These are phyloP conservation scores for Exophiala alcalophila DNA, from an alignment of 2,329 filamentous ascomycete species.

Conservation along the genomic window DNA sequence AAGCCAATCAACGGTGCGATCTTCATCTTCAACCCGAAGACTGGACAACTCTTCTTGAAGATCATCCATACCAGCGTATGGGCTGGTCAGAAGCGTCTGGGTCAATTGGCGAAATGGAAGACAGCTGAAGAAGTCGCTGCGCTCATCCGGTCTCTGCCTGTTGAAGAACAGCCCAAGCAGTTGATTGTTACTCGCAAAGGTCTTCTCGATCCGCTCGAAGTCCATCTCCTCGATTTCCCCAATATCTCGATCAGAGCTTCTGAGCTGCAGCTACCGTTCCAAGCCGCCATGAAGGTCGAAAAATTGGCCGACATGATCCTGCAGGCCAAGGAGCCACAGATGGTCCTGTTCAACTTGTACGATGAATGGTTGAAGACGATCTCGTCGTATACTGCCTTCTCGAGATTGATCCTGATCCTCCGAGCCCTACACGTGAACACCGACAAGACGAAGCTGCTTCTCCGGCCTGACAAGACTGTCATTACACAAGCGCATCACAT, in stretches of 20 bases:
- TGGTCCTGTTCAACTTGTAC: slow-evolving; percentile 98
- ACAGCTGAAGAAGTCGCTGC: slow-evolving; percentile 99
- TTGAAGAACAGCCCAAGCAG: slow-evolving; percentile 98
- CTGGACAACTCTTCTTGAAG: slow-evolving; percentile 95
- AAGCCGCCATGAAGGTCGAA: slow-evolving; percentile 99
- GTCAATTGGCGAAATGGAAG: slow-evolving; percentile 98
- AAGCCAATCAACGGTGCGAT: slow-evolving; percentile 99
- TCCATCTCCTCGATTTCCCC: slow-evolving; percentile 95
- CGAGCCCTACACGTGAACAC: slow-evolving; percentile 95
- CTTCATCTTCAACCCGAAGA: slow-evolving; percentile 99
- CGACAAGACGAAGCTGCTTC: slow-evolving; percentile 94
- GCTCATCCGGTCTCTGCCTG: slow-evolving; percentile 87
- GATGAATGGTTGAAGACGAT: slow-evolving; percentile 99
- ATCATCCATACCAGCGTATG: slow-evolving; percentile 99
- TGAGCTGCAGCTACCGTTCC: slow-evolving; percentile 95
- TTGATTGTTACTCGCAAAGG: slow-evolving; percentile 97
- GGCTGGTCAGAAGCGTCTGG: slow-evolving; percentile 98
- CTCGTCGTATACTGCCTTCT: slow-evolving; percentile 98
- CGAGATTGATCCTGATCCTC: slow-evolving; percentile 85
- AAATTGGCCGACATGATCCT: slow-evolving; percentile 99
- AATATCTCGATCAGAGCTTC: slow-evolving; percentile 98
- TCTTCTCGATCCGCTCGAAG: slow-evolving; percentile 92
- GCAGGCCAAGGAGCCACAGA: slow-evolving; percentile 96
- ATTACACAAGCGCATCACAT: slow-evolving; percentile 99
- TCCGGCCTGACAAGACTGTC: slow-evolving; percentile 94